Percentiles rank a stretch among this genome's conserved stretches.
phyloP scores from a whole-genome alignment of 306 rosid species.

The Luffa aegyptiaca region DNA sequence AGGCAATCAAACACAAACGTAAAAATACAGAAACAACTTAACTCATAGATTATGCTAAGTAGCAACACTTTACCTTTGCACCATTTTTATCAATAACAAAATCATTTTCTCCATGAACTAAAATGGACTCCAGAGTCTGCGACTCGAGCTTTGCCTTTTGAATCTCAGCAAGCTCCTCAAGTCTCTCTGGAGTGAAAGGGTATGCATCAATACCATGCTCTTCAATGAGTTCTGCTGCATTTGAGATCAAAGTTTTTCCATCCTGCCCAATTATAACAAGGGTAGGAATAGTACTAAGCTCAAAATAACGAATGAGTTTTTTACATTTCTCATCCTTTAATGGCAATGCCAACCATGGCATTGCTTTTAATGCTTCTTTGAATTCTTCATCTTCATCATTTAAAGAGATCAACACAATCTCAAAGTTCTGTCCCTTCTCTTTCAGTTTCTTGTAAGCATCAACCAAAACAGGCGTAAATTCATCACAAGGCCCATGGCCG shows the following conservation, averaged over 20 bases:
- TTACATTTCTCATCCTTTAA: slow-evolving; percentile 30
- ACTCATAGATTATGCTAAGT: neutral
- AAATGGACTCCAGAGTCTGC: slow-evolving; percentile 56
- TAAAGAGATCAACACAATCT: slow-evolving; percentile 43
- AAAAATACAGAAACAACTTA: neutral
- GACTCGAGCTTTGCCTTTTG: slow-evolving; percentile 44
- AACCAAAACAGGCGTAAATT: slow-evolving; percentile 39
- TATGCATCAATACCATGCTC: slow-evolving; percentile 52
- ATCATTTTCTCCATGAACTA: slow-evolving; percentile 41
- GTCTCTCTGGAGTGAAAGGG: slow-evolving; percentile 63
- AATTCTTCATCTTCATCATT: slow-evolving; percentile 40
- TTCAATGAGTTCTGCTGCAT: slow-evolving; percentile 41
- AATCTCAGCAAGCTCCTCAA: slow-evolving; percentile 42
- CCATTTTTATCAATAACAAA: slow-evolving; percentile 44
- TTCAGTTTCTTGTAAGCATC: slow-evolving; percentile 48
- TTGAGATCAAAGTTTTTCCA: slow-evolving; percentile 46
- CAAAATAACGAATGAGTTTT: slow-evolving; percentile 39
- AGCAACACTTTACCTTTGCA: slow-evolving; percentile 31
- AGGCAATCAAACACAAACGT: neutral
- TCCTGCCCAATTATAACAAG: slow-evolving; percentile 60
- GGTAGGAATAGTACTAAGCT: slow-evolving; percentile 47
- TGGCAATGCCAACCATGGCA: slow-evolving; percentile 70
- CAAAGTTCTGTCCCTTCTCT: slow-evolving; percentile 46
- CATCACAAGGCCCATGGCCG: slow-evolving; percentile 9
- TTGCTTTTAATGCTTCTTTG: slow-evolving; percentile 19